phyloP scores from a whole-genome alignment of 1,284 basidiomycete species.

The Rhodotorula sp. region DNA sequence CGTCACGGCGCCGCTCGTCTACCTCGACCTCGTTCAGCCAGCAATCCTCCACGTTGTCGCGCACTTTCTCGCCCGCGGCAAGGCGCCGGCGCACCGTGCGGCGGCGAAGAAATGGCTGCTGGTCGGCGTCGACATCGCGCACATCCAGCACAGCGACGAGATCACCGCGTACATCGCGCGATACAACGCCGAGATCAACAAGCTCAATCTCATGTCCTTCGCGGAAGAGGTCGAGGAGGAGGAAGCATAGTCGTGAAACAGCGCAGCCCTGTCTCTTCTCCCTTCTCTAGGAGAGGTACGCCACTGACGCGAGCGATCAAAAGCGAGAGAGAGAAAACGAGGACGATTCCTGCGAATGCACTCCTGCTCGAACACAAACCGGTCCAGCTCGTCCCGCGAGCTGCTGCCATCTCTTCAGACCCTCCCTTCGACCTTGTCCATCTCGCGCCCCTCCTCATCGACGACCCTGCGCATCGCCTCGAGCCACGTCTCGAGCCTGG shows the following conservation, averaged over 20 bases:
- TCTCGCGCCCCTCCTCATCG: constrained; percentile 47
- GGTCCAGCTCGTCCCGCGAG: background rate
- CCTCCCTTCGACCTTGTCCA: constrained; percentile 29
- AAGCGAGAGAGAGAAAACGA: too few relatives aligned
- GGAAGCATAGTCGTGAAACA: too few relatives aligned
- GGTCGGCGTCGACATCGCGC: background rate
- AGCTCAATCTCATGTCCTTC: too few relatives aligned
- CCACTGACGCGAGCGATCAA: background rate
- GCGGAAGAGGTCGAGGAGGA: too few relatives aligned
- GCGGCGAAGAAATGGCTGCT: background rate
- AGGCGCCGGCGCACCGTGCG: background rate
- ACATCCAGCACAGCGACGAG: background rate
- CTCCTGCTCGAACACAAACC: background rate
- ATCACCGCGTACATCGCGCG: too few relatives aligned
- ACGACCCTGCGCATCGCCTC: constrained; percentile 75
- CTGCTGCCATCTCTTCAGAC: background rate
- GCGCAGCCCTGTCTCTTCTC: too few relatives aligned
- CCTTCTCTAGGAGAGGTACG: too few relatives aligned
- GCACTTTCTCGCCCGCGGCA: background rate
- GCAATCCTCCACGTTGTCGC: background rate
- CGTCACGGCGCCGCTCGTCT: background rate
- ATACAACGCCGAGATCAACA: too few relatives aligned
- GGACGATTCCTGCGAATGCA: background rate
- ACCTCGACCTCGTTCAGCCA: background rate
- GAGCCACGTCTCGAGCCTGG: constrained; percentile 66